Base-by-base conservation (phyloP, 805 yeast species). In the Candida rishiriensis region DNA sequence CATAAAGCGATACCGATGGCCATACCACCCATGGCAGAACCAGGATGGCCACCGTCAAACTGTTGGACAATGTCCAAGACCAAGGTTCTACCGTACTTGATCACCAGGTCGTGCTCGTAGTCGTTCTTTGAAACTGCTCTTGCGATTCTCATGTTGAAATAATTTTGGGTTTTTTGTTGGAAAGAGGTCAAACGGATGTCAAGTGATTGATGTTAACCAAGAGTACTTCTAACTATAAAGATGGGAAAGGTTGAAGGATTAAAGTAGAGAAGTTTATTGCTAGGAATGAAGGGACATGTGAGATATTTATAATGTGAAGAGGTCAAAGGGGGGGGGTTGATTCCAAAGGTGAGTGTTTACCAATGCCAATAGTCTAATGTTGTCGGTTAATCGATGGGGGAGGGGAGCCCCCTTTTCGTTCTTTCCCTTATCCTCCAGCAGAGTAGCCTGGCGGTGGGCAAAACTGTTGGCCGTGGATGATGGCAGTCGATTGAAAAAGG, bases 21-120 rank as follows among this genome's bases (percentile, higher is more conserved):
- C 30, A 98, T 97, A 69, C 90, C 76, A 52, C 98, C 98, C 79
- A 91, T 81, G 59, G 98, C 98, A 41, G 99, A 98, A 72, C 99
- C 99, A 41, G 99, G 98, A 73, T 91, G 99, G 54, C 99, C 99
- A 50, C 72, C 70, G 26, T 65, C 65, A 37, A 54, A 64, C 38
- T 63, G 61, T 40, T 63, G 63, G 34, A 61, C 67, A 17, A 61
- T 42, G 43, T 63, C 67, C 14, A 66, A 64, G 21, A 66, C 57
- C n/a, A 65, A 53, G n/a, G 60, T 59, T 47, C 71, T 56, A 50
- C 64, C 60, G 13, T 61, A 52, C 43, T 59, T 63, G 40, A 66
- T 51, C 29, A 64, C 57, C 21, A 53, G 43, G 18, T 61, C 60
- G 44, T 53, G 54, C 34, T 54, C 53, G 12, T 58, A 62, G 44